phyloP scores from a whole-genome alignment of 106 monocot genomes.

The Posidonia australis region DNA sequence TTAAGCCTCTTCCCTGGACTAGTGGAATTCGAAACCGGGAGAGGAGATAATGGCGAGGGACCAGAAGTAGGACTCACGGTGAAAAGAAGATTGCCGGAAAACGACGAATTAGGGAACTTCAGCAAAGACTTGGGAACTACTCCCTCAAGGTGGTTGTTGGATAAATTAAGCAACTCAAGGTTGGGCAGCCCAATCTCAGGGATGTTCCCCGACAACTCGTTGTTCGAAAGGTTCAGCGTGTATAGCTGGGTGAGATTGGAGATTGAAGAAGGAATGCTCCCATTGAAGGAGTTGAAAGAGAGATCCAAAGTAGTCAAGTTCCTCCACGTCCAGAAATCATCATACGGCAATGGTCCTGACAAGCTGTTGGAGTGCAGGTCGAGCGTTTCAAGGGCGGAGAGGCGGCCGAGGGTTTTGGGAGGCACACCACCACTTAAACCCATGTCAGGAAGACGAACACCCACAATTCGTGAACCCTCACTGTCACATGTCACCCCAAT shows the following conservation, averaged over 20 bases:
- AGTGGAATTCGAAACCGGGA: background rate
- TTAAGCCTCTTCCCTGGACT: constrained; percentile 1
- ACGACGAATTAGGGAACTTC: constrained; percentile 15
- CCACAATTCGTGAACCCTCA: constrained; percentile 9
- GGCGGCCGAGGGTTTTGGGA: constrained; percentile 13
- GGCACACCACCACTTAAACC: constrained; percentile 12
- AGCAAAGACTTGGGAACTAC: constrained; percentile 7
- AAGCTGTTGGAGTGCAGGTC: constrained; percentile 14
- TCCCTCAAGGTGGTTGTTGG: constrained; percentile 15
- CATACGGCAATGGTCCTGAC: constrained; percentile 10
- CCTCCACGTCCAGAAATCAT: constrained; percentile 9
- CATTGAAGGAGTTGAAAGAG: constrained; percentile 21
- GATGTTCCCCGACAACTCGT: constrained; percentile 11
- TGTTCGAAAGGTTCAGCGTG: constrained; percentile 17
- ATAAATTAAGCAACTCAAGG: constrained; percentile 9
- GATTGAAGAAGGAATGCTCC: constrained; percentile 17
- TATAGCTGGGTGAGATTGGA: constrained; percentile 6
- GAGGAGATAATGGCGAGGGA: background rate
- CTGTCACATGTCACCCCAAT: constrained; percentile 9
- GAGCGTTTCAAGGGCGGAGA: constrained; percentile 8
- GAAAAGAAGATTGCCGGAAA: constrained; percentile 12
- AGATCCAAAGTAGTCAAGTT: constrained; percentile 16
- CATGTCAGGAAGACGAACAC: constrained; percentile 6
- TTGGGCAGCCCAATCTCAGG: constrained; percentile 14
- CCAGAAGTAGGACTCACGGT: background rate